Evolutionary conservation across 345 rosid species (phyloP).

Genomic region (Eucalyptus pauciflora): DNA sequence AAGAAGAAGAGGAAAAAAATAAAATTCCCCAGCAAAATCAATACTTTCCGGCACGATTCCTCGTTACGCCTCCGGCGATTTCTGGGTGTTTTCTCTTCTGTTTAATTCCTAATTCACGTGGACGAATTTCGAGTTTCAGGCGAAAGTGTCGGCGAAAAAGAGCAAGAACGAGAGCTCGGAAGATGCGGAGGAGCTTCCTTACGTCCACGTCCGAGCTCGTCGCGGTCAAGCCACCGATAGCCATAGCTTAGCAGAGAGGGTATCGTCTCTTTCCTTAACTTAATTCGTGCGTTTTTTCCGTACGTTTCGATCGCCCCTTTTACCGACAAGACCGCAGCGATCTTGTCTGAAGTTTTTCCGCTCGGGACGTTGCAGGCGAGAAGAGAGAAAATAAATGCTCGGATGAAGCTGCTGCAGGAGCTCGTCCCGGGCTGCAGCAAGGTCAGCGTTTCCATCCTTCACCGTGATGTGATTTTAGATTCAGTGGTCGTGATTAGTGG

Average conservation of each 20-base stretch:
- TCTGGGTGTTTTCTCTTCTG: background rate
- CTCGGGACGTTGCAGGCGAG: conserved; percentile 25
- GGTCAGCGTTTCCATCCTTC: conserved; percentile 22
- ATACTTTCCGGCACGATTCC: background rate
- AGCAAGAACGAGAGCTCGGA: conserved; percentile 24
- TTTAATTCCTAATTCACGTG: background rate
- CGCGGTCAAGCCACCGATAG: conserved; percentile 67
- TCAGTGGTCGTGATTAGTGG: background rate
- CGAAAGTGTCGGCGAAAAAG: conserved; percentile 35
- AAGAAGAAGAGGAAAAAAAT: background rate
- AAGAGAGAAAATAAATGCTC: conserved; percentile 58
- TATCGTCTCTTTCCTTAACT: conserved; percentile 1
- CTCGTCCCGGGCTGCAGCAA: conserved; percentile 69
- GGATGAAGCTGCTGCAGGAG: conserved; percentile 57
- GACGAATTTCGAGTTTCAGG: conserved; percentile 1
- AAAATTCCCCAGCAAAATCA: background rate
- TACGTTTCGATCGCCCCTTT: background rate
- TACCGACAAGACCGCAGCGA: background rate
- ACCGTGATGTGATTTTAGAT: conserved; percentile 19
- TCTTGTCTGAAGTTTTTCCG: background rate
- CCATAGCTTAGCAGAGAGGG: conserved; percentile 68
- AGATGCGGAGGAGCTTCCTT: conserved; percentile 43
- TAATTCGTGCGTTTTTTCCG: background rate
- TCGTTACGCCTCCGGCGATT: background rate
- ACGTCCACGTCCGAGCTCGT: conserved; percentile 60